Percentiles rank a stretch among this genome's conserved stretches.
phyloP scores from a whole-genome alignment of 495 filamentous ascomycete genomes.

The Penicillium ochrochloron region DNA sequence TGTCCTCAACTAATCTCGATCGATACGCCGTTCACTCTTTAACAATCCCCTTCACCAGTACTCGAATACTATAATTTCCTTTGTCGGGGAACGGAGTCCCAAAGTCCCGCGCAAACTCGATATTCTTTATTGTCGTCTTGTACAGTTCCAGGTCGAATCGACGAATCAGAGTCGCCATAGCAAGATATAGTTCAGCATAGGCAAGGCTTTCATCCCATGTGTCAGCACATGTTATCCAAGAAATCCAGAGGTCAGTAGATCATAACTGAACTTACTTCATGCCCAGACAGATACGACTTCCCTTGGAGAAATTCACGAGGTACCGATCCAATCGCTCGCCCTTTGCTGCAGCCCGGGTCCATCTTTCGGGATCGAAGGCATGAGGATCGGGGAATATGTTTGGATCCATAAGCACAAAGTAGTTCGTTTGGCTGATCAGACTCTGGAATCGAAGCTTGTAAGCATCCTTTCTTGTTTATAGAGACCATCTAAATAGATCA shows the following conservation, averaged over 20 bases:
- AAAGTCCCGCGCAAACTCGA: constrained; percentile 37
- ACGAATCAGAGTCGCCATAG: constrained; percentile 39
- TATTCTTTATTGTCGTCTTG: constrained; percentile 36
- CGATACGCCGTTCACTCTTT: constrained; percentile 11
- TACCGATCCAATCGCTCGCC: constrained; percentile 40
- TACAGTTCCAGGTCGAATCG: constrained; percentile 46
- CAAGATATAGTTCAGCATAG: constrained; percentile 48
- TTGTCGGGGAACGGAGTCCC: constrained; percentile 23
- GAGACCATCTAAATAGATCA: constrained; percentile 14
- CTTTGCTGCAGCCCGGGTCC: constrained; percentile 42
- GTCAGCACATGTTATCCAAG: constrained; percentile 14
- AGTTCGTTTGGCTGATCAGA: constrained; percentile 49
- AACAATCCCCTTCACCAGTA: constrained; percentile 24
- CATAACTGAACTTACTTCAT: constrained; percentile 35
- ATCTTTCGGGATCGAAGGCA: constrained; percentile 55
- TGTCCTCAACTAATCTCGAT: background rate
- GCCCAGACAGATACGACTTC: constrained; percentile 47
- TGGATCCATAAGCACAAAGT: constrained; percentile 52
- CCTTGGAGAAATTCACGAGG: constrained; percentile 48
- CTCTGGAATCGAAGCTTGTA: constrained; percentile 30
- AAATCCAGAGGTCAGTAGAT: constrained; percentile 5
- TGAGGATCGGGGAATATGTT: constrained; percentile 53
- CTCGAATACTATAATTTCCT: constrained; percentile 27
- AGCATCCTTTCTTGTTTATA: background rate
- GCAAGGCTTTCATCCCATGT: constrained; percentile 37